Evolutionary conservation across 1,284 basidiomycete species (phyloP), one percentile per base, ranked within the genome.

Genomic region (Hymenochaete sp.): DNA sequence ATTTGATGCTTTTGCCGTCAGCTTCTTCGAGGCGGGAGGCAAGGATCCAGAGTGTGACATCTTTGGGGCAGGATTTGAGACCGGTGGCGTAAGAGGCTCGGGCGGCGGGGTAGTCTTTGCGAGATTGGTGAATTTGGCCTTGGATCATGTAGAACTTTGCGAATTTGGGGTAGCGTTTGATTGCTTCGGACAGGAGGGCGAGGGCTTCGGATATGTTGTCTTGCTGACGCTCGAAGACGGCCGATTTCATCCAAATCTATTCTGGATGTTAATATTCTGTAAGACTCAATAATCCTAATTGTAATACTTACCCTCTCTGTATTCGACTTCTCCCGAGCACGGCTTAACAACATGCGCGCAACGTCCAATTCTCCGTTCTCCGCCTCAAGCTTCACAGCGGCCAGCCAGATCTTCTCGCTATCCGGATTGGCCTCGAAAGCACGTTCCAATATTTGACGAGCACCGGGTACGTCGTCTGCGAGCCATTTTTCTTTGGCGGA

Each of bases 231-330:
- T 97, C 93, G 54, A 98, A 92, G 0, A 92, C 86, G 1, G 88
- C 93, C 4, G 88, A 92, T 63, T 98, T 98, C 87, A 98, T 90
- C 95, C 95, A 98, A 45, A 96, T 93, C 90, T 93, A 56, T 3
- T 14, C 14, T 8, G 8, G 25, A 51, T 38, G 38, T 38, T 42
- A 52, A 40, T 43, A 37, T 29, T 26, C 26, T 32, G 25, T 16
- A 16, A 19, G 27, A 25, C 25, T 39, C 31, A 38, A n/a, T 29
- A 39, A 40, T 28, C 40, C 31, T 19, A 41, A 38, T 37, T 16
- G 10, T 13, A 9, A 14, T 1, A 66, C 80, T 55, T 53, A 93
- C 93, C 61, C 92, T 68, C 55, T 93, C 83, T 0, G 93, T 95
- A 56, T 90, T 85, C 0, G 93, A 93, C 19, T 95, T 88, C 10